These are phyloP conservation scores for Dothidotthia symphoricarpi DNA, from an alignment of 2,329 filamentous ascomycete genomes.

Conservation along the genomic window DNA sequence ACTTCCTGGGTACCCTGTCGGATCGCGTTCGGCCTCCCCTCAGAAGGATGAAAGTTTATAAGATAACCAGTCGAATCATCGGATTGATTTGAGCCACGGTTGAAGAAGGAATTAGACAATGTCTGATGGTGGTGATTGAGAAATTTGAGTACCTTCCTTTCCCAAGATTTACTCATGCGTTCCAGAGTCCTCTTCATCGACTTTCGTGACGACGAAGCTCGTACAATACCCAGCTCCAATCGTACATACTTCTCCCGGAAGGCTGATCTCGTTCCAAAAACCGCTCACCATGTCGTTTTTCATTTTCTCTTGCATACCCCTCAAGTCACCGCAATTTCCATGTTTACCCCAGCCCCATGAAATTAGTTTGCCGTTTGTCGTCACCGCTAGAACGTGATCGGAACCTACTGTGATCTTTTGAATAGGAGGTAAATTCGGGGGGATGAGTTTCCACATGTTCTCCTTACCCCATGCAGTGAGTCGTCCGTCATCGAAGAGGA, in stretches of 20 bases:
- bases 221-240: slow-evolving; percentile 31
- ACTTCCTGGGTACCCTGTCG: no score
- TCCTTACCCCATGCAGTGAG: slow-evolving; percentile 77
- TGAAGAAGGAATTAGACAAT: no score
- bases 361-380: slow-evolving; percentile 64
- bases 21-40: no score
- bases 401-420: slow-evolving; percentile 75
- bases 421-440: slow-evolving; percentile 59
- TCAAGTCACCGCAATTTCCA: slow-evolving; percentile 75
- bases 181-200: not conserved
- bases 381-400: slow-evolving; percentile 79
- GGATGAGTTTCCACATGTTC: slow-evolving; percentile 78
- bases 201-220: slow-evolving; percentile 25
- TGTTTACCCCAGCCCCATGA: slow-evolving; percentile 98
- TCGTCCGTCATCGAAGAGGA: slow-evolving; percentile 60
- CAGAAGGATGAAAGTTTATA: no score
- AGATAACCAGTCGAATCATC: no score
- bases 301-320: slow-evolving; percentile 7
- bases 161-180: not conserved
- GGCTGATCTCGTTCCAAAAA: slow-evolving; percentile 29
- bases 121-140: no score
- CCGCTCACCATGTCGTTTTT: slow-evolving; percentile 32
- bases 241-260: slow-evolving; percentile 21
- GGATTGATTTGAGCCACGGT: no score
- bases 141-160: no score